Evolutionary conservation across 768 basidiomycete genomes (phyloP), one percentile per base, ranked within the genome.

Genomic region (Punctularia strigosozonata): DNA sequence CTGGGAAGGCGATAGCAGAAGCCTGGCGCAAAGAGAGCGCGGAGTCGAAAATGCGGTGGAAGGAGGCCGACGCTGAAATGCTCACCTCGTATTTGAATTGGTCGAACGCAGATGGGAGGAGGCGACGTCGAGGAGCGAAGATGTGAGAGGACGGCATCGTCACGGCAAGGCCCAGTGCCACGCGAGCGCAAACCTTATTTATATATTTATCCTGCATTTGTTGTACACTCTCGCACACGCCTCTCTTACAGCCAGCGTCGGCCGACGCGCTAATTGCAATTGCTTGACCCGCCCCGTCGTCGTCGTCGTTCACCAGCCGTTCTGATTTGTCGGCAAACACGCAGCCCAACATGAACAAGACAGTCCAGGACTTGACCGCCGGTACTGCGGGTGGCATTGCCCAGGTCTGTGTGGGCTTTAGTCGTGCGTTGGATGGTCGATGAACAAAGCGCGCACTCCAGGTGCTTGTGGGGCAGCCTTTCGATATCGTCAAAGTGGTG

Each of bases 401-500:
- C 42, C 91, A 92, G 75, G 86, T 77, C 48, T 39, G 50, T 45
- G 13, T 26, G 19, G 41, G 21, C 19, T 15, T 33, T 18, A 43
- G 37, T 33, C 39, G 39, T 39, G 25, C 38, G 19, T 31, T 33
- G 20, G 36, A 30, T 37, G 21, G 44, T 46, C 38, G 44, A 40
- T 36, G 47, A 46, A 35, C 52, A 45, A 47, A 41, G 43, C 45
- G 32, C 32, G 18, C 25, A 40, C 43, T 39, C 17, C 38, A 87
- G 83, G 84, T 89, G 43, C 68, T 90, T 33, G 87, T 90, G 34
- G 89, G 88, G 35, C 87, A 94, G 58, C 91, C 91, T 10, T 97
- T 97, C 59, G 91, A 97, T 59, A 91, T 94, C 46, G 86, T 91
- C 63, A 95, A 95, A 80, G 87, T 91, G 63, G 87, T 89, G 54